phyloP scores from a whole-genome alignment of 1,139 yeast genomes.

The Debaryomycetaceae sp. region DNA sequence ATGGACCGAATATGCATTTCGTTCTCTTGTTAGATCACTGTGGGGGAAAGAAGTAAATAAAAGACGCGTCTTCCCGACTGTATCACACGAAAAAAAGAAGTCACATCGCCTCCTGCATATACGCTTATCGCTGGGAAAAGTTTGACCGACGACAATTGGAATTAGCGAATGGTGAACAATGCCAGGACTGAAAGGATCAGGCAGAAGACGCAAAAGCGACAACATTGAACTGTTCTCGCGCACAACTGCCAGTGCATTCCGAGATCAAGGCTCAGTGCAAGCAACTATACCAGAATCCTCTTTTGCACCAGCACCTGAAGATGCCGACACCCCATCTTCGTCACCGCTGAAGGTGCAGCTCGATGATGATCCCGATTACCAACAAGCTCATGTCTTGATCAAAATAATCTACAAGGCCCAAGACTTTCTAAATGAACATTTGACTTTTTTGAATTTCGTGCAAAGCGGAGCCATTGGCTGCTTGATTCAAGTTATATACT shows the following conservation, averaged over 20 bases:
- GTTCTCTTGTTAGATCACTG: too few species aligned
- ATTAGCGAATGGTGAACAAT: too few species aligned
- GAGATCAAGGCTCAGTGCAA: constrained; percentile 1
- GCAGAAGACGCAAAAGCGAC: constrained; percentile 1
- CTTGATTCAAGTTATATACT: constrained; percentile 21
- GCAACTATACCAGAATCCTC: neutral
- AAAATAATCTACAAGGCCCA: constrained; percentile 19
- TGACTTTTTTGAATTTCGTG: constrained; percentile 20
- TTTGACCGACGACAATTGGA: too few species aligned
- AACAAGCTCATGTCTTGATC: constrained; percentile 2
- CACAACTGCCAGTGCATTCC: constrained; percentile 7
- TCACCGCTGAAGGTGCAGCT: too few species aligned
- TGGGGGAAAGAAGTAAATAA: neutral
- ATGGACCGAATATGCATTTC: constrained; percentile 37
- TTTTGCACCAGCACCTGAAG: neutral
- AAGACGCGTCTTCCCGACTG: neutral
- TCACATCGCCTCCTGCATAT: neutral
- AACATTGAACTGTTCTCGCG: neutral
- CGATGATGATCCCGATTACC: too few species aligned
- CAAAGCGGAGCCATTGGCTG: constrained; percentile 24
- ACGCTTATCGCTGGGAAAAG: neutral
- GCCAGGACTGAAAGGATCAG: constrained; percentile 2
- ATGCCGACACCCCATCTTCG: neutral
- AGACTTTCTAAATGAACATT: constrained; percentile 28
- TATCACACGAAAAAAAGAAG: constrained; percentile 1